Conservation (phyloP, 495 filamentous ascomycete species). For the Talaromyces ruber region DNA sequence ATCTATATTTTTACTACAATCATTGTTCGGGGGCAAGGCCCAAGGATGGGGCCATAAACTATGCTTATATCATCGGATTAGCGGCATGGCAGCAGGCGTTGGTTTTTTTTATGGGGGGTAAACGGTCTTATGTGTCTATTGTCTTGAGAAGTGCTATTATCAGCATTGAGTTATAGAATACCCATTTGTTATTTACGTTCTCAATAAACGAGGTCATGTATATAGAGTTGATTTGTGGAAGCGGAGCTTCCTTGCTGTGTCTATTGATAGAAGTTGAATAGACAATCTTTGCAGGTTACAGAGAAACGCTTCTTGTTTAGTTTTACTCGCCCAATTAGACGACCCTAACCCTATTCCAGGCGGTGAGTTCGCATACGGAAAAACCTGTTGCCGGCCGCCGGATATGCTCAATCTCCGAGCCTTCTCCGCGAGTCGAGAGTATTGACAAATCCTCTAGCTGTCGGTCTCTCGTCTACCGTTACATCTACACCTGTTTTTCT, state of each 20-base stretch:
- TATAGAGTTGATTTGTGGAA: not conserved
- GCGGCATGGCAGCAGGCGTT: not conserved
- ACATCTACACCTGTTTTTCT: not conserved
- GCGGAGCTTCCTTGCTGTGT: not conserved
- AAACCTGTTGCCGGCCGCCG: not conserved
- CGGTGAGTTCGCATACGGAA: not conserved
- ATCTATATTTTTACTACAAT: not conserved
- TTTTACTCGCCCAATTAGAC: not conserved
- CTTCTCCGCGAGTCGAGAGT: not conserved
- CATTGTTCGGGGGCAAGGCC: not conserved
- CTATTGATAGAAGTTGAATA: not conserved
- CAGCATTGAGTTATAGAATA: conserved; percentile 3
- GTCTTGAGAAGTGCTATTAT: not conserved
- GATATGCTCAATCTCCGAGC: not conserved
- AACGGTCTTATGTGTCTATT: not conserved
- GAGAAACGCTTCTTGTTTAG: not conserved
- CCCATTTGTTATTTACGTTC: conserved; percentile 1
- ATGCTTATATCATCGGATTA: not conserved
- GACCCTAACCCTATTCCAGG: not conserved
- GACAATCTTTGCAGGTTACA: not conserved
- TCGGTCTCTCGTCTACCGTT: not conserved
- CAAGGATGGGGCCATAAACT: not conserved
- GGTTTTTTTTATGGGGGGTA: not conserved
- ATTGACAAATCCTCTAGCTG: not conserved
- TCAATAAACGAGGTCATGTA: not conserved